Evolutionary conservation across 176 grass and related monocot species (phyloP), one percentile per base, ranked within the genome.

Genomic region (Triticum dicoccoides): DNA sequence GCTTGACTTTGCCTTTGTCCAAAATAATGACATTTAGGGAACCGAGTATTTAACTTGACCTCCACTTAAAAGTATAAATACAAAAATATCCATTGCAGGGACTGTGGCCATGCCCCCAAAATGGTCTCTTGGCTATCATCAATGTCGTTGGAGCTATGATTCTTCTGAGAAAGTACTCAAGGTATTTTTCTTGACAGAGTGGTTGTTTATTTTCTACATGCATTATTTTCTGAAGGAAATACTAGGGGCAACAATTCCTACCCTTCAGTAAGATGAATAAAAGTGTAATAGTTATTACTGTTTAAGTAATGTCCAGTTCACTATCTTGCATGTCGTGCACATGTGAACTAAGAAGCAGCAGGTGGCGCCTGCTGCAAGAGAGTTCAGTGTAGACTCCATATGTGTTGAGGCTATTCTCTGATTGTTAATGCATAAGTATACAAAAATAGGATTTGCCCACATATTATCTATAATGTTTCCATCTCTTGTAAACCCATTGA

Each of bases 71-170:
- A 52, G 23, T 44, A 82, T 12, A 72, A 42, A 14, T 82, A 65
- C 14, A 84, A 39, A 25, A 79, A 37, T 0, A 15, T 86, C 4
- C 67, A 73, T 64, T 91, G 15, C 80, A 98, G 96, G 96, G 66
- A 98, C 93, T 70, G 45, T 98, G 61, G 88, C 88, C 86, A 95
- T 98, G 96, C 96, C 93, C 34, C 96, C 96, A 77, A 98, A 95
- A 83, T 98, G 96, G 96, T 92, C 89, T 66, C 84, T 98, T 85
- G 96, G 96, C 15, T 98, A 98, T 83, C 96, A 98, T 88, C 96
- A 98, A 87, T 98, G 96, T 78, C 90, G 96, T 65, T 98, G 90
- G 90, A 98, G 96, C 85, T 98, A 98, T 86, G 89, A 92, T 84
- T 87, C 91, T 84, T 92, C 88, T 84, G 93, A 92, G 61, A 92